phyloP scores from a whole-genome alignment of 768 basidiomycete genomes.

The Chalciporus chontae region DNA sequence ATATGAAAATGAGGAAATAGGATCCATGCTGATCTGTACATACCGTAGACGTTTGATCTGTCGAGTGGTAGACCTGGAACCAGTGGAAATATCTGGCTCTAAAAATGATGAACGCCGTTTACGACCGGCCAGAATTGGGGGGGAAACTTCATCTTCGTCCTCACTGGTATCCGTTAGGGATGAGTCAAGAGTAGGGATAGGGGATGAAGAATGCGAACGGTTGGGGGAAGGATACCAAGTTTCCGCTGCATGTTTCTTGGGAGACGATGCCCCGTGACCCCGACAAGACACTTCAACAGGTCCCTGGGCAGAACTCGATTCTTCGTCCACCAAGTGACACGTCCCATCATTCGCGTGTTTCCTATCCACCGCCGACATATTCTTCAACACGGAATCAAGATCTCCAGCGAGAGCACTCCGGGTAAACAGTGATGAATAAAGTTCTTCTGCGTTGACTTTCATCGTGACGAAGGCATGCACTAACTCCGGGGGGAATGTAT shows the following conservation, averaged over 20 bases:
- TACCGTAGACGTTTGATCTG: constrained; percentile 26
- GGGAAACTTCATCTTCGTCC: constrained; percentile 10
- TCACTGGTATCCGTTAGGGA: constrained; percentile 14
- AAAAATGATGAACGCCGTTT: constrained; percentile 18
- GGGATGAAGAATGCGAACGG: constrained; percentile 4
- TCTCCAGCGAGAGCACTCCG: constrained; percentile 29
- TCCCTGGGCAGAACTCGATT: no score
- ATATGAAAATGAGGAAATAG: no score
- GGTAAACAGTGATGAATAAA: constrained; percentile 28
- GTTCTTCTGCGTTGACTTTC: constrained; percentile 23
- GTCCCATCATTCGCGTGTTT: constrained; percentile 28
- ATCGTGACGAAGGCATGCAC: constrained; percentile 28
- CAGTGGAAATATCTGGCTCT: no score
- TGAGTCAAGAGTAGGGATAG: constrained; percentile 6
- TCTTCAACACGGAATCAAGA: constrained; percentile 29
- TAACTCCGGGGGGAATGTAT: constrained; percentile 7
- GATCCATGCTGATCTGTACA: no score
- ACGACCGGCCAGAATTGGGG: constrained; percentile 15
- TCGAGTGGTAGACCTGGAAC: not conserved
- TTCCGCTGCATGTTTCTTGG: no score
- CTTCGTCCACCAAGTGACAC: no score
- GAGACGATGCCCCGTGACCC: no score
- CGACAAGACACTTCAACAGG: no score
- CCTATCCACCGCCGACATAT: constrained; percentile 3
- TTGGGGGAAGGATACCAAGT: constrained; percentile 22